phyloP scores from a whole-genome alignment of 768 basidiomycete species.

The Grammothele lineata region DNA sequence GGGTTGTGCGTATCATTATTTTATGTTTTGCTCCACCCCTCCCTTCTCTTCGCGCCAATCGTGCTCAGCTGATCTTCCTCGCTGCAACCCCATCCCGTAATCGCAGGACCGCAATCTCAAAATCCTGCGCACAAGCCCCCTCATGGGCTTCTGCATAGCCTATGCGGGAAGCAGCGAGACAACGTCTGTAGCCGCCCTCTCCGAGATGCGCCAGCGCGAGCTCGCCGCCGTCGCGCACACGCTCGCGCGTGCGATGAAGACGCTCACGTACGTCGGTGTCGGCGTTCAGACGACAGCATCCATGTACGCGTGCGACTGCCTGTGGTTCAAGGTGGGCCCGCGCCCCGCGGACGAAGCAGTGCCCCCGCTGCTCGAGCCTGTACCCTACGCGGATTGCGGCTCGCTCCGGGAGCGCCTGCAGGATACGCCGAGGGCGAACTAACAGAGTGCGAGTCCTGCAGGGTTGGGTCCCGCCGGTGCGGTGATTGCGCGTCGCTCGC shows the following conservation, averaged over 20 bases:
- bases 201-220: not conserved
- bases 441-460: too few relatives aligned
- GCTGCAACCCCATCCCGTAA: too few relatives aligned
- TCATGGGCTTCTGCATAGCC: slow-evolving; percentile 11
- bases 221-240: slow-evolving; percentile 5
- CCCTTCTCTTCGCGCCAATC: not conserved
- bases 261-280: slow-evolving; percentile 11
- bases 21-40: too few relatives aligned
- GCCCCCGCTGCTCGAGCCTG: slow-evolving; percentile 4
- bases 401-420: slow-evolving; percentile 7
- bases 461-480: too few relatives aligned
- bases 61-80: not conserved
- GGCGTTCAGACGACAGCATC: slow-evolving; percentile 6
- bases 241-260: slow-evolving; percentile 5
- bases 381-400: slow-evolving; percentile 8
- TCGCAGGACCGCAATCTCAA: slow-evolving; percentile 10
- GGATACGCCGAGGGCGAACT: slow-evolving; percentile 8
- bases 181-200: not conserved
- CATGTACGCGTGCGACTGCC: slow-evolving; percentile 6
- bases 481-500: too few relatives aligned
- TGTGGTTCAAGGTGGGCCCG: slow-evolving; percentile 11
- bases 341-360: slow-evolving; percentile 5
- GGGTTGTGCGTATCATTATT: slow-evolving; percentile 11
- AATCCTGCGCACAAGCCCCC: slow-evolving; percentile 8
- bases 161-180: slow-evolving; percentile 5